A percentile compares a stretch with the other conserved stretches of the same genome.
phyloP scores from a whole-genome alignment of 116 monocot genomes.

The Trichopus zeylanicus region DNA sequence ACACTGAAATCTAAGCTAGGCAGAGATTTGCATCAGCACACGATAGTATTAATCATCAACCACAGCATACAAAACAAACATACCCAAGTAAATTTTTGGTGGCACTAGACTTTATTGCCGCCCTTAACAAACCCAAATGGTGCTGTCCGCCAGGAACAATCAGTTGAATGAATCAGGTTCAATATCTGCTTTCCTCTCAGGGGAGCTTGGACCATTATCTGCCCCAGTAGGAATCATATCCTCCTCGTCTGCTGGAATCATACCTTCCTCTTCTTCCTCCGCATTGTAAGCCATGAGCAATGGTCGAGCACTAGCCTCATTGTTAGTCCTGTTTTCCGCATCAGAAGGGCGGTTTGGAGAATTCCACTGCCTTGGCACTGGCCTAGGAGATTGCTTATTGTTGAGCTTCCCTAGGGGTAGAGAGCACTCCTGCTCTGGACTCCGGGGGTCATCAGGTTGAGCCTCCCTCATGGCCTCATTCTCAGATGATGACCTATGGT shows the following conservation, averaged over 20 bases:
- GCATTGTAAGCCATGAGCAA: neutral
- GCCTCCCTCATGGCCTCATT: neutral
- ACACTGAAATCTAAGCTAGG: no score
- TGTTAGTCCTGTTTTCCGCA: neutral
- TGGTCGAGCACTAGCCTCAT: neutral
- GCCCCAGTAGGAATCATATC: slow-evolving; percentile 10
- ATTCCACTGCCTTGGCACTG: neutral
- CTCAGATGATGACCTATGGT: neutral
- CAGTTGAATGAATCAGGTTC: neutral
- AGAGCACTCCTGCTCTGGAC: slow-evolving; percentile 5
- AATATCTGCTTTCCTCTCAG: neutral
- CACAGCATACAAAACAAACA: no score
- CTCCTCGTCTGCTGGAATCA: slow-evolving; percentile 39
- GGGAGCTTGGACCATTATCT: neutral
- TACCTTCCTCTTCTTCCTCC: slow-evolving; percentile 54
- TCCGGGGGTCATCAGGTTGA: neutral
- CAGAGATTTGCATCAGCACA: no score
- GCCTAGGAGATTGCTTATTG: neutral
- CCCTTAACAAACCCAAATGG: no score
- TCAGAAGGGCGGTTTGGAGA: neutral
- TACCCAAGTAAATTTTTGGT: no score
- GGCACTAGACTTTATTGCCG: no score
- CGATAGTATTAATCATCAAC: no score
- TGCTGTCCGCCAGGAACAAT: no score
- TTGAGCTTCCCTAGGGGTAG: neutral